These are phyloP conservation scores for Aspergillus pseudoterreus DNA, from an alignment of 2,329 filamentous ascomycete species.

Conservation along the genomic window DNA sequence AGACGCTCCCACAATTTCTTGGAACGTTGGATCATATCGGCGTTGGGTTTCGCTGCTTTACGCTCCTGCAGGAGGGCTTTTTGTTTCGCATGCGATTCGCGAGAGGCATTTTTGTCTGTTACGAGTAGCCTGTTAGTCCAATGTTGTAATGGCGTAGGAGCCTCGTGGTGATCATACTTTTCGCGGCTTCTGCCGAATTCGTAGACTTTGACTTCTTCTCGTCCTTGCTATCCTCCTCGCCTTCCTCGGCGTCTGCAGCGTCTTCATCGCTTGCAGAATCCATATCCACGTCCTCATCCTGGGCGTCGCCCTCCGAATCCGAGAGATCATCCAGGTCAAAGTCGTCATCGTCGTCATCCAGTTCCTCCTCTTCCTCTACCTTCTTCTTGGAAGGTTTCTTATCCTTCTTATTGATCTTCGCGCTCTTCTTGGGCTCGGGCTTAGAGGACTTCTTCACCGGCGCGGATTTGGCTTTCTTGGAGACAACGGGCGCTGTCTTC, in stretches of 20 bases:
- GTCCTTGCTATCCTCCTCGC: slow-evolving; percentile 25
- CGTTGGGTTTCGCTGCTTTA: slow-evolving; percentile 87
- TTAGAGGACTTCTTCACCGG: slow-evolving; percentile 24
- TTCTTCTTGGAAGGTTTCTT: slow-evolving; percentile 34
- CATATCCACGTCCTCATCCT: slow-evolving; percentile 49
- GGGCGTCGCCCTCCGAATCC: slow-evolving; percentile 40
- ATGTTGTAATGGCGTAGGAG: background rate
- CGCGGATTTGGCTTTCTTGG: slow-evolving; percentile 27
- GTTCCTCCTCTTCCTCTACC: slow-evolving; percentile 40
- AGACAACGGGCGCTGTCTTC: slow-evolving; percentile 14
- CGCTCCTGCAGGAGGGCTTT: slow-evolving; percentile 83
- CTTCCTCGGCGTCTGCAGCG: slow-evolving; percentile 31
- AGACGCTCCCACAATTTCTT: slow-evolving; percentile 98
- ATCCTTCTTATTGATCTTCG: slow-evolving; percentile 31
- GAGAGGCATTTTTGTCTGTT: slow-evolving; percentile 65
- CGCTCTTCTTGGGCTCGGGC: slow-evolving; percentile 24
- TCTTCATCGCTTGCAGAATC: slow-evolving; percentile 31
- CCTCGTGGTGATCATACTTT: slow-evolving; percentile 25
- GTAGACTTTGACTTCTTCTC: slow-evolving; percentile 15
- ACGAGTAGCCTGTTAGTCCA: slow-evolving; percentile 1
- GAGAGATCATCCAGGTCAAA: slow-evolving; percentile 55
- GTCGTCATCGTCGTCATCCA: slow-evolving; percentile 51
- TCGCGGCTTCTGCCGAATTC: slow-evolving; percentile 17
- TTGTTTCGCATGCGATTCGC: slow-evolving; percentile 90
- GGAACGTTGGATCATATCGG: slow-evolving; percentile 79